Evolutionary conservation across 1,284 basidiomycete genomes (phyloP).

Genomic region (Stygiomarasmius scandens): DNA sequence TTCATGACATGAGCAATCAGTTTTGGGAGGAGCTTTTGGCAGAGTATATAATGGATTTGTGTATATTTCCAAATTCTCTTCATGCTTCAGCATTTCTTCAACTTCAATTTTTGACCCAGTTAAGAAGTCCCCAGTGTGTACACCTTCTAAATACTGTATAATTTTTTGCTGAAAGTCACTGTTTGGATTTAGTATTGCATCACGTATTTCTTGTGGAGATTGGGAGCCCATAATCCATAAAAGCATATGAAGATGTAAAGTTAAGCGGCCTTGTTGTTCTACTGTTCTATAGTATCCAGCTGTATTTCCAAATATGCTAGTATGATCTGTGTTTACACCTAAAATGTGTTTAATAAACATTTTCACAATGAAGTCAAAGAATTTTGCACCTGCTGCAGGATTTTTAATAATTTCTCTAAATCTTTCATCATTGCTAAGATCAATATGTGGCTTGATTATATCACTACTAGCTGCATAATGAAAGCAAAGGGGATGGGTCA

Average conservation of each 20-base stretch:
- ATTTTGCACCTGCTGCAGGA: too few species aligned
- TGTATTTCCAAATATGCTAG: constrained; percentile 28
- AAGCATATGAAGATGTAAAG: constrained; percentile 34
- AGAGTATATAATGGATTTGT: constrained; percentile 10
- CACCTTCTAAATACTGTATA: constrained; percentile 17
- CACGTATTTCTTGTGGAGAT: constrained; percentile 28
- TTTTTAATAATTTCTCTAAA: too few species aligned
- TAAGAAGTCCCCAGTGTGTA: constrained; percentile 14
- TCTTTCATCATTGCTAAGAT: too few species aligned
- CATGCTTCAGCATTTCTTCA: neutral
- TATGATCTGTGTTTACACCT: constrained; percentile 6
- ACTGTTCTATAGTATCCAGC: constrained; percentile 38
- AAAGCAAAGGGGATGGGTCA: too few species aligned
- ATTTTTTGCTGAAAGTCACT: constrained; percentile 19
- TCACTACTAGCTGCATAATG: too few species aligned
- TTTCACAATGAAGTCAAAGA: constrained; percentile 24
- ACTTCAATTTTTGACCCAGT: constrained; percentile 8
- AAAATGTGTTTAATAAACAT: constrained; percentile 28
- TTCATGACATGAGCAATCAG: too few species aligned
- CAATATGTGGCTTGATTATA: too few species aligned
- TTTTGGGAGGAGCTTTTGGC: constrained; percentile 15
- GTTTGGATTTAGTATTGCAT: constrained; percentile 20
- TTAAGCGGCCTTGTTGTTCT: constrained; percentile 35
- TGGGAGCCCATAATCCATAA: constrained; percentile 31
- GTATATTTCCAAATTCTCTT: neutral